Conservation (phyloP, 345 rosid species). For the Excoecaria agallocha region DNA sequence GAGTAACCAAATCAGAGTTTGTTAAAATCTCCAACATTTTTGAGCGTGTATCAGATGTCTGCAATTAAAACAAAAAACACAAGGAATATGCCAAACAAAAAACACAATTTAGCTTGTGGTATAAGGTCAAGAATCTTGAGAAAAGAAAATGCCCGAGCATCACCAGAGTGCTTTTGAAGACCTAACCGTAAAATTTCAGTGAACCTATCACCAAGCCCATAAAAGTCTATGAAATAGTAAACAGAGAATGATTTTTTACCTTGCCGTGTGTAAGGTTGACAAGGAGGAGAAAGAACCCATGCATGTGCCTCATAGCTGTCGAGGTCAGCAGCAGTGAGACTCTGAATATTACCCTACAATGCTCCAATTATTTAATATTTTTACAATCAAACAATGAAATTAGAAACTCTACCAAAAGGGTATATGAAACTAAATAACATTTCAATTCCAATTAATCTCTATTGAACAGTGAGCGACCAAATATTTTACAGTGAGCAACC, state of each 20-base stretch:
- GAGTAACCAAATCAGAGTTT: conserved; percentile 49
- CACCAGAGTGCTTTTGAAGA: conserved; percentile 87
- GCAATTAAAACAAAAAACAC: conserved; percentile 26
- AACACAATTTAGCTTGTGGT: conserved; percentile 43
- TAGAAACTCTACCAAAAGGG: too few species aligned
- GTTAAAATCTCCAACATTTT: conserved; percentile 65
- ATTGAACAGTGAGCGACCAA: too few species aligned
- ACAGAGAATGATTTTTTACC: too few species aligned
- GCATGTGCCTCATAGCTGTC: conserved; percentile 69
- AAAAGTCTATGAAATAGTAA: too few species aligned
- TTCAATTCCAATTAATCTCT: too few species aligned
- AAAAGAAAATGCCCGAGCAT: conserved; percentile 89
- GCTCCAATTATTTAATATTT: conserved; percentile 6
- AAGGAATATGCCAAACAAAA: conserved; percentile 35
- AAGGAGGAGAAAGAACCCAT: conserved; percentile 98
- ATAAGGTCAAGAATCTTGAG: conserved; percentile 88
- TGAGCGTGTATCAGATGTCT: conserved; percentile 79
- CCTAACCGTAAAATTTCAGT: too few species aligned
- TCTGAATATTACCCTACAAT: conserved; percentile 82
- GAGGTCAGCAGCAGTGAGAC: conserved; percentile 65
- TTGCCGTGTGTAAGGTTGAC: too few species aligned
- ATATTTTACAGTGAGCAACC: too few species aligned
- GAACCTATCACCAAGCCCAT: too few species aligned
- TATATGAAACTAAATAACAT: too few species aligned
- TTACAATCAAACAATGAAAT: not conserved